A percentile compares a stretch with the other conserved stretches of the same genome.
Conservation (phyloP, 2,329 filamentous ascomycete species). For the Fusarium veterinarium region DNA sequence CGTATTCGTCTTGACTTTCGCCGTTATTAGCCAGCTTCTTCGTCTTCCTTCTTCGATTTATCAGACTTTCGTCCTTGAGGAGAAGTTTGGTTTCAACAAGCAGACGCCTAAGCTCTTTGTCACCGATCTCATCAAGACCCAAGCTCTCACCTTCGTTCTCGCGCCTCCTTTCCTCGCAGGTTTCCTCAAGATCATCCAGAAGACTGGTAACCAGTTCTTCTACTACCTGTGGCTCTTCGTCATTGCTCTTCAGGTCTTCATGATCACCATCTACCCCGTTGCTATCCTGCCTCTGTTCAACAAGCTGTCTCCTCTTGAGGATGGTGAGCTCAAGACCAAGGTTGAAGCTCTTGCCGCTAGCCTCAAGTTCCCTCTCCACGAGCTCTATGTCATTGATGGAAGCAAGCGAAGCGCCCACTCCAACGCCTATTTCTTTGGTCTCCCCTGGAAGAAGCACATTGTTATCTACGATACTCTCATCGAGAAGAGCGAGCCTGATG, state of each 20-base stretch:
- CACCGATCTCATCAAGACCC: slow-evolving; percentile 90
- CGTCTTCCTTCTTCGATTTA: slow-evolving; percentile 88
- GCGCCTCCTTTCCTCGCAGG: slow-evolving; percentile 90
- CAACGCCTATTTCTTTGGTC: slow-evolving; percentile 95
- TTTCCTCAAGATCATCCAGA: slow-evolving; percentile 93
- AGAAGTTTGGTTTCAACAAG: slow-evolving; percentile 99
- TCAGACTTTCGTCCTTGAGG: slow-evolving; percentile 94
- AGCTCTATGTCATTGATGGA: slow-evolving; percentile 94
- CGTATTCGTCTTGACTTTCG: slow-evolving; percentile 89
- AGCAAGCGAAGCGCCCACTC: slow-evolving; percentile 89
- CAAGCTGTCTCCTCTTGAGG: slow-evolving; percentile 92
- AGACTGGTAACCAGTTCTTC: slow-evolving; percentile 94
- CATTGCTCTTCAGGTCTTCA: slow-evolving; percentile 88
- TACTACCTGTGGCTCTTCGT: slow-evolving; percentile 98
- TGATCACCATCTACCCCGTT: slow-evolving; percentile 96
- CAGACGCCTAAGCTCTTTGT: slow-evolving; percentile 91
- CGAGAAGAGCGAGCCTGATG: slow-evolving; percentile 90
- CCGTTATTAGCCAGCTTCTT: slow-evolving; percentile 81
- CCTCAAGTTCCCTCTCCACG: slow-evolving; percentile 90
- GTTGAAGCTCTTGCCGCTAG: slow-evolving; percentile 86
- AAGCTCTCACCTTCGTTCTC: slow-evolving; percentile 82
- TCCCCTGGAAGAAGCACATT: slow-evolving; percentile 99
- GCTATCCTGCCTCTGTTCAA: slow-evolving; percentile 97
- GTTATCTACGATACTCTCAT: slow-evolving; percentile 98
- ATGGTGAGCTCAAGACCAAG: slow-evolving; percentile 86